phyloP scores from a whole-genome alignment of 306 rosid genomes.

The Dalbergia oliveri region DNA sequence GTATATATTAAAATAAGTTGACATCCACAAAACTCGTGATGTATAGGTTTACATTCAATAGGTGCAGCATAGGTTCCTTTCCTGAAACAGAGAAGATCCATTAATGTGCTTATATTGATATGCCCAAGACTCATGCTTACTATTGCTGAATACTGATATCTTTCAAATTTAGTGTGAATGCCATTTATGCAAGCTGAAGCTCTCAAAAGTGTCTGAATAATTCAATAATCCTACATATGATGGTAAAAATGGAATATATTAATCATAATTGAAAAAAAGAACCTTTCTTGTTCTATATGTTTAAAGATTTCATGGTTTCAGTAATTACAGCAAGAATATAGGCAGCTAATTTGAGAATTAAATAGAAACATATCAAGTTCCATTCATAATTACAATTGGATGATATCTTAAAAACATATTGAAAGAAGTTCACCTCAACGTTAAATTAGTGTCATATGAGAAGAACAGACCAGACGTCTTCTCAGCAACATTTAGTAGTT shows the following conservation, averaged over 20 bases:
- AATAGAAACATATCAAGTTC: not conserved
- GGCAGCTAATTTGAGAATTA: conserved; percentile 3
- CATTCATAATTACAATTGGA: conserved; percentile 11
- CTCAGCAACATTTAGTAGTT: conserved; percentile 70
- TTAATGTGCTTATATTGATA: not conserved
- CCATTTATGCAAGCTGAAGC: not conserved
- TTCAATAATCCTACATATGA: conserved; percentile 11
- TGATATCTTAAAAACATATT: conserved; percentile 5
- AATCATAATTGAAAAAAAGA: not conserved
- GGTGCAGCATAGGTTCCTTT: not conserved
- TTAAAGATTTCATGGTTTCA: conserved; percentile 2
- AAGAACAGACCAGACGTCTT: conserved; percentile 76
- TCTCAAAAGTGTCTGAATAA: not conserved
- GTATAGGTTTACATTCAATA: not conserved
- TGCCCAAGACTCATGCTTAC: not conserved
- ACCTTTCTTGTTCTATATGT: not conserved
- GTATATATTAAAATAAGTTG: conserved; percentile 5
- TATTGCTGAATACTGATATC: not conserved
- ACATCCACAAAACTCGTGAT: not conserved
- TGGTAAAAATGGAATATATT: not conserved
- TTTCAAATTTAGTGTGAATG: conserved; percentile 6
- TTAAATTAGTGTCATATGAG: conserved; percentile 80
- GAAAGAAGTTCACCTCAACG: conserved; percentile 70
- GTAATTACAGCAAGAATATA: not conserved
- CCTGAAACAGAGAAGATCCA: conserved; percentile 9